Evolutionary conservation across 345 rosid species (phyloP), one percentile per base, ranked within the genome.

Genomic region (Pistacia integerrima): DNA sequence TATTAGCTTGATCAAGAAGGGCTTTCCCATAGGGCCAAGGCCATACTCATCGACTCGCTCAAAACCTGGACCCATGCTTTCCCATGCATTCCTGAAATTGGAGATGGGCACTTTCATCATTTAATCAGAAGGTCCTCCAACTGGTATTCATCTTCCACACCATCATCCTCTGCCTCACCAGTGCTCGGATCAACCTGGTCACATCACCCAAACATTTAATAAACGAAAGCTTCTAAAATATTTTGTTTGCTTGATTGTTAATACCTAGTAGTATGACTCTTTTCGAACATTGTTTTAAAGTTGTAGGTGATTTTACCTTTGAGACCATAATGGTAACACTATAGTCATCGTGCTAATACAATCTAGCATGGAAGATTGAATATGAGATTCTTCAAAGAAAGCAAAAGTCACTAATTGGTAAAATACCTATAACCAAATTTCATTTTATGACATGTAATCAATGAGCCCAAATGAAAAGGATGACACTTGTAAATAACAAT

Each of bases 1-100:
- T 88, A 48, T 93, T 87, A 75, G 99, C 94, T 80, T 93, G 98
- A 14, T 82, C 82, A 96, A n/a, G n/a, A n/a, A n/a, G n/a, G 82
- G 77, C 91, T 92, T 59, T 93, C 99, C 88, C 97, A n/a, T 92
- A 48, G 88, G 93, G 68, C 99, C 99, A 74, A 93, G 98, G 30
- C 97, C 99, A 78, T 96, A 96, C 76, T 96, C 99, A 80, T 96
- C 99, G 13, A 92, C 87, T 17, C 82, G 97, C 85, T 93, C 99
- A 73, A 67, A 80, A 44, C 89, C 97, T 63, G 91, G 84, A 49
- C 82, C 88, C 88, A 96, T 84, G 93, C 84, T 87, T 82, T 93
- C 98, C 99, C 99, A 96, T 69, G 94, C 99, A 83, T 92, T 93
- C 81, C 97, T 89, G 93, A 96, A 96, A 83, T 96, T 96, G 65